Conservation (phyloP, 2,329 filamentous ascomycete species). For the Cadophora malorum region DNA sequence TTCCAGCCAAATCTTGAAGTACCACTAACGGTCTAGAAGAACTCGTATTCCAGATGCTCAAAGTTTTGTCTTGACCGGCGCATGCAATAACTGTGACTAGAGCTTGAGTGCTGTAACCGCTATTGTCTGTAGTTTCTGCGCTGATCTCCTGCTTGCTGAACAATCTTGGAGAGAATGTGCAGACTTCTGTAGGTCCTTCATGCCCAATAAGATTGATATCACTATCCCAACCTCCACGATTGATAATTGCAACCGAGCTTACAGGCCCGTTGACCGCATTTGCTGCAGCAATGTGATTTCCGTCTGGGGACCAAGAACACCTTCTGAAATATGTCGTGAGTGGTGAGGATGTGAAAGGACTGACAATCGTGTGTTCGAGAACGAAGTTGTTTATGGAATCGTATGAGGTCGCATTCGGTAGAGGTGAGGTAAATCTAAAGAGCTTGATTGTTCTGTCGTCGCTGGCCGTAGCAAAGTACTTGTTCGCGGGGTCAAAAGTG, state of each 20-base stretch:
- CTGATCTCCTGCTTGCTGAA: conserved; percentile 74
- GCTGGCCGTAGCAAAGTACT: conserved; percentile 97
- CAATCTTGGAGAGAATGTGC: conserved; percentile 91
- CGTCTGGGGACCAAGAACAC: conserved; percentile 97
- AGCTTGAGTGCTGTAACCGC: conserved; percentile 54
- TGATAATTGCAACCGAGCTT: conserved; percentile 95
- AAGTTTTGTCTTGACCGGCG: conserved; percentile 92
- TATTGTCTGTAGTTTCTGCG: conserved; percentile 55
- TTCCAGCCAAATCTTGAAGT: conserved; percentile 84
- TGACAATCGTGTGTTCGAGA: conserved; percentile 87
- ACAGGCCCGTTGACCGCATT: conserved; percentile 98
- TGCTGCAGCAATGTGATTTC: conserved; percentile 93
- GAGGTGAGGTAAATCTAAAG: conserved; percentile 90
- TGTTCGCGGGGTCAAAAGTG: conserved; percentile 97
- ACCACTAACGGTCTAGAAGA: conserved; percentile 91
- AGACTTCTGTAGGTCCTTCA: conserved; percentile 95
- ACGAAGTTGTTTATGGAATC: conserved; percentile 98
- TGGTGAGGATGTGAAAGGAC: conserved; percentile 88
- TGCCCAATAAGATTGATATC: conserved; percentile 98
- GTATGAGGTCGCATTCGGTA: conserved; percentile 89
- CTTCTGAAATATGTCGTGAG: conserved; percentile 96
- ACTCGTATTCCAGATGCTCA: conserved; percentile 98
- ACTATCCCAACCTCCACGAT: conserved; percentile 89
- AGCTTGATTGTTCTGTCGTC: conserved; percentile 97
- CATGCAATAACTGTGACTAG: conserved; percentile 94